Evolutionary conservation across 1,139 yeast genomes (phyloP), one percentile per base, ranked within the genome.

Genomic region (Suhomyces taliae): DNA sequence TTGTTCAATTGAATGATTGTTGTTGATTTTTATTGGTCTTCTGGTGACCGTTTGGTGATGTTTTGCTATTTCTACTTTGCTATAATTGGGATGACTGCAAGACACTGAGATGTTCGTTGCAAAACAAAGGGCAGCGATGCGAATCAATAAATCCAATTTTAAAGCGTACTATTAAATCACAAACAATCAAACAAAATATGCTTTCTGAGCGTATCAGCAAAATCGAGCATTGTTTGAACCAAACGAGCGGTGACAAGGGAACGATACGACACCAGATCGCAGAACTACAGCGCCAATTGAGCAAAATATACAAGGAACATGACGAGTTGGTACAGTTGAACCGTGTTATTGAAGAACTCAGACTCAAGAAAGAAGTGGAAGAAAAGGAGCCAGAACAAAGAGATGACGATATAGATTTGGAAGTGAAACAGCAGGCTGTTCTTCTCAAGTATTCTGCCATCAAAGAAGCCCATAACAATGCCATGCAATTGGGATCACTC

Each of bases 251-350:
- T 6, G 36, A 32, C 9, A 41, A 45, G n/a, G 44, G 35, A 31
- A 46, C 56, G 8, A 39, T 53, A 6, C 34, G 41, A 2, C 27
- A 37, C 26, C 61, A 62, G 45, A 39, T 65, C 10, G 46, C 48
- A 10, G 32, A 31, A 8, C 36, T 65, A 29, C 60, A 59, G 41
- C 36, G 39, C 7, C 53, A 55, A 37, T 45, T 69, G 14, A 44
- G 51, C 24, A 36, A 48, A 24, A 43, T 64, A 3, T 65, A 62
- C 45, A 40, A 49, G 8, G 44, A 50, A 3, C 54, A 65, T 46
- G 51, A 59, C 4, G 71, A 67, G 45, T 53, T 67, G 27, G 51
- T 45, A 3, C 50, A 54, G 27, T 48, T 67, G 29, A 57, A 60
- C 37, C 49, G 51, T n/a, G 52, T 67, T n/a, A 47, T 60, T 7